phyloP scores from a whole-genome alignment of 306 rosid genomes.

The Senna tora region DNA sequence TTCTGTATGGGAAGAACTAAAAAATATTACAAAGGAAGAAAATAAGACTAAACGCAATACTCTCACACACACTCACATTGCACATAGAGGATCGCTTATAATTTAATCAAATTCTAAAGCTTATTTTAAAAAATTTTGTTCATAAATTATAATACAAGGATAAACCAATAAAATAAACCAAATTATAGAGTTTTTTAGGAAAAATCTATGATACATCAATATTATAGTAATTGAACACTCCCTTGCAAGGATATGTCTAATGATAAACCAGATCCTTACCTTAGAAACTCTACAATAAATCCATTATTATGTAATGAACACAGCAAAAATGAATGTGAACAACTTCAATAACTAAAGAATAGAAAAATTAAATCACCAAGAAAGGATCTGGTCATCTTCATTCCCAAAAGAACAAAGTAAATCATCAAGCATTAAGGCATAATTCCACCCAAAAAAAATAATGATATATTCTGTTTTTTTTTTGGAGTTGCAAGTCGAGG shows the following conservation, averaged over 20 bases:
- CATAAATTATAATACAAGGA: not conserved
- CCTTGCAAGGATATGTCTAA: too few species aligned
- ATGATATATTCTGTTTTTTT: not conserved
- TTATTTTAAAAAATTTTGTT: not conserved
- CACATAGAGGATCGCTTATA: slow-evolving; percentile 8
- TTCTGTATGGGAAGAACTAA: slow-evolving; percentile 56
- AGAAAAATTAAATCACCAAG: not conserved
- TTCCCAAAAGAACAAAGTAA: not conserved
- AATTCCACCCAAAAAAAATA: not conserved
- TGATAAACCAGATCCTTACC: too few species aligned
- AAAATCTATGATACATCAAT: slow-evolving; percentile 20
- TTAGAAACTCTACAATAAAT: too few species aligned
- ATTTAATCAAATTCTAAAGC: slow-evolving; percentile 13
- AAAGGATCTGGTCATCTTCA: not conserved
- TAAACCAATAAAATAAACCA: not conserved
- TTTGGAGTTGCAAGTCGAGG: not conserved
- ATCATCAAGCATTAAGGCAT: slow-evolving; percentile 8
- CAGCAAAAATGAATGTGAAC: not conserved
- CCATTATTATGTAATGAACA: too few species aligned
- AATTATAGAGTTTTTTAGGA: not conserved
- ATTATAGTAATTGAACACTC: too few species aligned
- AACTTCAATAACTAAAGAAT: slow-evolving; percentile 12
- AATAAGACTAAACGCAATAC: not conserved
- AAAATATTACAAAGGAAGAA: not conserved
- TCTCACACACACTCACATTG: not conserved